These are phyloP conservation scores for Cladosporium sp. DNA, from an alignment of 2,329 filamentous ascomycete genomes.

Conservation along the genomic window DNA sequence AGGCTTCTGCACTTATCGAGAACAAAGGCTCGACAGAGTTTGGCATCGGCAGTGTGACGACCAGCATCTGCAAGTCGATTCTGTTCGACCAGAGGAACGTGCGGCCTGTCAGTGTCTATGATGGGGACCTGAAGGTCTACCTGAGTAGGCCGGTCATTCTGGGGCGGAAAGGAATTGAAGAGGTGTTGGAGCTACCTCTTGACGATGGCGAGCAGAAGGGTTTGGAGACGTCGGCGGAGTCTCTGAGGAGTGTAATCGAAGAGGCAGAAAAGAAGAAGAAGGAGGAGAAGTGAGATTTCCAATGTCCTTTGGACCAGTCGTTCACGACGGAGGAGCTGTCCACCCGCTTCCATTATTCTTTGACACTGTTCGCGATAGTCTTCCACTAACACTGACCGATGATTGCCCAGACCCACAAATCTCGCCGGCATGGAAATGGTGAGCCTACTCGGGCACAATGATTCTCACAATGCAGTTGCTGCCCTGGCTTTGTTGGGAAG, in stretches of 20 bases:
- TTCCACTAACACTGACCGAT: not conserved
- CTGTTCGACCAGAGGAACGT: constrained; percentile 51
- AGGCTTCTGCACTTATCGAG: constrained; percentile 49
- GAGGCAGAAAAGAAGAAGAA: constrained; percentile 39
- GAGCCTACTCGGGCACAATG: not conserved
- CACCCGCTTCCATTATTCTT: not conserved
- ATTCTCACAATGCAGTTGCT: not conserved
- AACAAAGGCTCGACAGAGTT: constrained; percentile 54
- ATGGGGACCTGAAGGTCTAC: constrained; percentile 50
- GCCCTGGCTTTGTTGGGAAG: not conserved
- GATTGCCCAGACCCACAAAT: not conserved
- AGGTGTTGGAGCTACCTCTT: constrained; percentile 39
- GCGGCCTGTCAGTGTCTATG: constrained; percentile 52
- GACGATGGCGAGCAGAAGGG: constrained; percentile 37
- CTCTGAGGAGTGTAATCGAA: constrained; percentile 39
- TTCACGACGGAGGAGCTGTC: not conserved
- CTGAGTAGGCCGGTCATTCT: constrained; percentile 53
- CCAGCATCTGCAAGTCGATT: constrained; percentile 53
- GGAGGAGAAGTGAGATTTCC: not conserved
- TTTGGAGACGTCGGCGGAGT: constrained; percentile 39
- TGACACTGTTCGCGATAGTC: not conserved
- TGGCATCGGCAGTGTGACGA: constrained; percentile 52
- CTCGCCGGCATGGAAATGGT: not conserved
- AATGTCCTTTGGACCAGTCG: too few species aligned
- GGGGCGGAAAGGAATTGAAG: constrained; percentile 49